Evolutionary conservation across 139 green algal genomes (phyloP), one percentile per base, ranked within the genome.

Genomic region (Chlorella sp.): DNA sequence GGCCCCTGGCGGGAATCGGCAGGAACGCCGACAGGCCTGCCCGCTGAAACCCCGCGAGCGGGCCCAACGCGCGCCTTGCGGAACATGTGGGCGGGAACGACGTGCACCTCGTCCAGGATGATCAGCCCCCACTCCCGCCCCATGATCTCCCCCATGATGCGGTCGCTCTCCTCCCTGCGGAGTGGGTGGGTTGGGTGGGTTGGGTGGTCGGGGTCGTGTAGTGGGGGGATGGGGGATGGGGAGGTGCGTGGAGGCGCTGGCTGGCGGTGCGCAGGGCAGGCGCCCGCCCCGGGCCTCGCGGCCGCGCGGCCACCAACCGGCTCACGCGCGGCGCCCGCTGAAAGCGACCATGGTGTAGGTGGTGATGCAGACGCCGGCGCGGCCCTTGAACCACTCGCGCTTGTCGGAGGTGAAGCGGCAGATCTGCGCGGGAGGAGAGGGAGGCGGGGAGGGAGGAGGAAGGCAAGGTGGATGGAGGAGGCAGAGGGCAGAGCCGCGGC

Each of bases 331-430:
- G 62, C 90, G 90, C 21, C 94, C 93, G n/a, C 69, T 88, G 83
- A 92, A 96, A 2, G 91, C 91, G 29, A 99, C 85, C 95, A 99
- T 99, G 74, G 91, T 98, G 89, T 97, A 99, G 23, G 96, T 99
- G 35, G 94, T 98, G 56, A 99, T 89, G 53, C 77, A 80, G 45
- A 98, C 85, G 40, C 90, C 88, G 25, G 74, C 40, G 29, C 46
- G 58, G 33, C 58, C 67, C 45, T 70, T 48, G 25, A 94, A 94
- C 64, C 79, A 84, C 82, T 98, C 91, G 86, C 97, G 97, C 80
- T 83, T 83, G 40, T 95, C 90, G 12, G 76, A 88, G 1, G 93
- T 98, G 88, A 98, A 98, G 33, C 93, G 85, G 23, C 84, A 84
- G 5, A 98, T 82, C 71, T 98, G 86, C 51, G 35, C 35, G 42